Conservation (phyloP, 2,329 filamentous ascomycete species). For the Microcyclosporella mali region DNA sequence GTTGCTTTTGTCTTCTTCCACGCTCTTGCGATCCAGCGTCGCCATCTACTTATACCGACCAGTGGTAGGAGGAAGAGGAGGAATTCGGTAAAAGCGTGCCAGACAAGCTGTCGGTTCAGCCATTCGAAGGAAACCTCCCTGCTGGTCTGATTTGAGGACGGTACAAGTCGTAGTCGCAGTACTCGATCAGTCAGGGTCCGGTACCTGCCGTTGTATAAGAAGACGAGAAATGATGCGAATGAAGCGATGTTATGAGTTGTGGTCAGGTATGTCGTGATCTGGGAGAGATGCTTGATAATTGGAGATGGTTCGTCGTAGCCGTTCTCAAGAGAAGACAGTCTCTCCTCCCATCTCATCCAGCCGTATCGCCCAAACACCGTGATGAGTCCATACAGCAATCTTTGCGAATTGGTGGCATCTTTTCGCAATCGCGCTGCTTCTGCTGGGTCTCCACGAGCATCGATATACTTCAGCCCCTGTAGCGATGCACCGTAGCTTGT, state of each 20-base stretch:
- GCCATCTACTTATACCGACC: slow-evolving; percentile 91
- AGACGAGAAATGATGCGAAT: slow-evolving; percentile 80
- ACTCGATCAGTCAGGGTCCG: slow-evolving; percentile 82
- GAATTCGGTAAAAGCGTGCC: slow-evolving; percentile 99
- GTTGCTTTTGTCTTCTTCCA: slow-evolving; percentile 74
- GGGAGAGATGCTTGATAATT: slow-evolving; percentile 54
- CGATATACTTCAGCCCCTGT: slow-evolving; percentile 84
- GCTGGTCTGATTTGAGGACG: slow-evolving; percentile 76
- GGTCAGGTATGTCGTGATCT: slow-evolving; percentile 61
- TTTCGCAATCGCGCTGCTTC: slow-evolving; percentile 40
- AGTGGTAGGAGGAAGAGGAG: slow-evolving; percentile 93
- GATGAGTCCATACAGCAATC: slow-evolving; percentile 72
- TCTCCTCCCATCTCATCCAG: slow-evolving; percentile 88
- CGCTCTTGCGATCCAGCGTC: slow-evolving; percentile 77
- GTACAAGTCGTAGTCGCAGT: slow-evolving; percentile 75
- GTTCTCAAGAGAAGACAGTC: slow-evolving; percentile 69
- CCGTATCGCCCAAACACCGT: slow-evolving; percentile 84
- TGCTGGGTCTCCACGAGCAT: slow-evolving; percentile 53
- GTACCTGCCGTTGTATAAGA: slow-evolving; percentile 85
- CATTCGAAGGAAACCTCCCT: slow-evolving; percentile 96
- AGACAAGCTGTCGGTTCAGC: slow-evolving; percentile 92
- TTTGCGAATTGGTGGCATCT: slow-evolving; percentile 74
- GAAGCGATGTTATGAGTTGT: slow-evolving; percentile 75
- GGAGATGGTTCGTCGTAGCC: slow-evolving; percentile 57
- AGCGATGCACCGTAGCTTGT: slow-evolving; percentile 89